These are phyloP conservation scores for Malania oleifera DNA, from an alignment of 164 flowering plant genomes.

Conservation along the genomic window DNA sequence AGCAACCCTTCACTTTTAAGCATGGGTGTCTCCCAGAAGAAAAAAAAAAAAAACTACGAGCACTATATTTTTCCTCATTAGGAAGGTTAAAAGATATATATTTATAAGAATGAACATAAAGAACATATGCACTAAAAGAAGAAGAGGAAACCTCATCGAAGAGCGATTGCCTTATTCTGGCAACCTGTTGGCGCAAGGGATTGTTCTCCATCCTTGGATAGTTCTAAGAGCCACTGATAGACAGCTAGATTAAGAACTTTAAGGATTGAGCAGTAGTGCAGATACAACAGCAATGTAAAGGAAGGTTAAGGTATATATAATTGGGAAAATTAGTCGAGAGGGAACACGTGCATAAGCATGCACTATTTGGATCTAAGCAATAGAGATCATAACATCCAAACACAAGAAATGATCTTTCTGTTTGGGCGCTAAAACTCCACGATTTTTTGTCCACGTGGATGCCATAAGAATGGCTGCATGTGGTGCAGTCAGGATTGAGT, in stretches of 20 bases:
- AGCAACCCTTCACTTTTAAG: too few species aligned
- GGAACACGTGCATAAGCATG: not conserved
- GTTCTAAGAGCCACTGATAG: not conserved
- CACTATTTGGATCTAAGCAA: not conserved
- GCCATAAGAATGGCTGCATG: not conserved
- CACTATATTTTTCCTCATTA: too few species aligned
- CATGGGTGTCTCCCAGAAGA: too few species aligned
- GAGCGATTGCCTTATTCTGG: constrained; percentile 14
- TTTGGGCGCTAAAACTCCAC: not conserved
- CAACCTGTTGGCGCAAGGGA: constrained; percentile 11
- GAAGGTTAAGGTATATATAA: not conserved
- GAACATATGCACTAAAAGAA: not conserved
- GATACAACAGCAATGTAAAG: not conserved
- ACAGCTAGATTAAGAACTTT: not conserved
- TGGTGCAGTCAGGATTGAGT: too few species aligned
- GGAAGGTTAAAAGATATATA: not conserved
- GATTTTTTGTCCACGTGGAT: not conserved
- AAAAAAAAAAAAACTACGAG: too few species aligned
- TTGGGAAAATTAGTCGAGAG: not conserved
- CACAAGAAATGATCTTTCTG: not conserved
- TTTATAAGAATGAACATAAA: not conserved
- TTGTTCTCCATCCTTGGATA: not conserved
- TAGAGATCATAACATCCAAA: not conserved
- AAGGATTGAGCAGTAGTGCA: not conserved
- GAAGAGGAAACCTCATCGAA: constrained; percentile 19